phyloP scores from a whole-genome alignment of 257 asterid genomes.

The Nicotiana tomentosiformis region DNA sequence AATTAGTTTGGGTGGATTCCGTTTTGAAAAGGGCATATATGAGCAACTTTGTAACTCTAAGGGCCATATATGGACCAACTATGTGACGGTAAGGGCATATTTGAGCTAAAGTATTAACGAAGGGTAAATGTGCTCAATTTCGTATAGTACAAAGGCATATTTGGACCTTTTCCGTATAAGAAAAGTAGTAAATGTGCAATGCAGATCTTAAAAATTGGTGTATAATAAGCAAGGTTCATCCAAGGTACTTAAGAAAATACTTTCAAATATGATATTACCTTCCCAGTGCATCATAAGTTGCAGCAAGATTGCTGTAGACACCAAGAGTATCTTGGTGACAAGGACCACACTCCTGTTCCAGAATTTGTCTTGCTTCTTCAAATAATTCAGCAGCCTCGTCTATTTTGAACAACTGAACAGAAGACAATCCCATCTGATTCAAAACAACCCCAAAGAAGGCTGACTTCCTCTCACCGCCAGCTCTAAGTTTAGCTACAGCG shows the following conservation, averaged over 20 bases:
- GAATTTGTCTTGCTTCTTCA: constrained; percentile 92
- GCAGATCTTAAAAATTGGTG: background rate
- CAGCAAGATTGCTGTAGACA: constrained; percentile 95
- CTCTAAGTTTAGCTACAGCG: constrained; percentile 77
- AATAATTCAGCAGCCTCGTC: constrained; percentile 97
- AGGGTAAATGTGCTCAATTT: too few species aligned
- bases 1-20: too few species aligned
- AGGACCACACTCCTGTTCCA: constrained; percentile 89
- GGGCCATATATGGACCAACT: too few species aligned
- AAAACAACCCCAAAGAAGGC: constrained; percentile 92
- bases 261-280: constrained; percentile 49
- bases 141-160: too few species aligned
- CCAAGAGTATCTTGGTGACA: constrained; percentile 97
- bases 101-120: too few species aligned
- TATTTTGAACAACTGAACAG: constrained; percentile 86
- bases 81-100: too few species aligned
- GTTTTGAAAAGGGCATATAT: too few species aligned
- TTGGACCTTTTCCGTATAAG: too few species aligned
- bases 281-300: constrained; percentile 98
- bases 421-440: constrained; percentile 98
- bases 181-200: background rate
- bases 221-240: background rate
- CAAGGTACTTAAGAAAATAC: background rate
- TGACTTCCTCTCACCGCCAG: constrained; percentile 89
- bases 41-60: too few species aligned